Conservation (phyloP, 1,284 basidiomycete species). For the Puccinia triticina region DNA sequence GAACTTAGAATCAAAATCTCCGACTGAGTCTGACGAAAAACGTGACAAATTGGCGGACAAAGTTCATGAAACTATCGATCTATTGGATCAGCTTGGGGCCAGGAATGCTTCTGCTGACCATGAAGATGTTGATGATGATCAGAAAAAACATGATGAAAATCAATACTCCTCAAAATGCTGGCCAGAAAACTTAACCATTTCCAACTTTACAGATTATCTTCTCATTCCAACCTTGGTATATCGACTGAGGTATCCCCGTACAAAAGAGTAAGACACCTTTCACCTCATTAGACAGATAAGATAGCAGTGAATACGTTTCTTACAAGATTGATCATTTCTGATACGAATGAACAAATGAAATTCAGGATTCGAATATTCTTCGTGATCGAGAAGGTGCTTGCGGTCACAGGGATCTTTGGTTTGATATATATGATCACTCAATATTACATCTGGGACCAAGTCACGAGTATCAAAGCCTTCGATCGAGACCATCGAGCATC, state of each 20-base stretch:
- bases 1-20: not conserved
- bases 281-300: not conserved
- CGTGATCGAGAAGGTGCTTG: conserved; percentile 89
- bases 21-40: not conserved
- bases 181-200: conserved; percentile 79
- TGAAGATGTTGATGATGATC: conserved; percentile 64
- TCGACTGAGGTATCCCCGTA: conserved; percentile 88
- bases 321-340: not conserved
- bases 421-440: conserved; percentile 82
- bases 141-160: conserved; percentile 55
- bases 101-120: conserved; percentile 67
- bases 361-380: conserved; percentile 70
- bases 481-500: conserved; percentile 41
- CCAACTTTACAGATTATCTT: conserved; percentile 85
- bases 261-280: conserved; percentile 69
- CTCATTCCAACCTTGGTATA: conserved; percentile 92
- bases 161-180: conserved; percentile 66
- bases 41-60: conserved; percentile 60
- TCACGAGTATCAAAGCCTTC: conserved; percentile 63
- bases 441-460: conserved; percentile 76
- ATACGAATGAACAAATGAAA: not conserved
- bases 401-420: conserved; percentile 92
- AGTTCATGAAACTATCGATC: conserved; percentile 68
- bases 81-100: conserved; percentile 77
- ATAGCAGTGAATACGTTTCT: not conserved